phyloP scores from a whole-genome alignment of 2,329 filamentous ascomycete genomes.

The Atkinsonella hypoxylon region DNA sequence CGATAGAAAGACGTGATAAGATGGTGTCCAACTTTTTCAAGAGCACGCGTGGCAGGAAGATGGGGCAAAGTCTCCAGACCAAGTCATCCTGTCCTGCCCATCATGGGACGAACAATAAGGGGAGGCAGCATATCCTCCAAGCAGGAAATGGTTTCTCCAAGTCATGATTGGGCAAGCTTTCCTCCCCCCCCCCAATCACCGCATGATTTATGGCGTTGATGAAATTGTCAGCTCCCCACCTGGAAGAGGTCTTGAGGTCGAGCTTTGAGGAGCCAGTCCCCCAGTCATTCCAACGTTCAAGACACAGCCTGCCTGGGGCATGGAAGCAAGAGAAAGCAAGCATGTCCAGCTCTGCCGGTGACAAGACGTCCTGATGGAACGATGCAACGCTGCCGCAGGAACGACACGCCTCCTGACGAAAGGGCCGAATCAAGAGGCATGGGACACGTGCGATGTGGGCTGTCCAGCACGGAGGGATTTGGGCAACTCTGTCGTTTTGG shows the following conservation, averaged over 20 bases:
- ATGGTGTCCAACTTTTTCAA: not conserved
- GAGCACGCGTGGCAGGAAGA: not conserved
- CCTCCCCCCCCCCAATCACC: no score
- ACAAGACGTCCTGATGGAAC: not conserved
- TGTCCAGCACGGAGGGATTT: not conserved
- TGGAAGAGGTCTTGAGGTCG: no score
- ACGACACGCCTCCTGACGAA: constrained; percentile 8
- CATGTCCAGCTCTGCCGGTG: not conserved
- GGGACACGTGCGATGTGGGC: constrained; percentile 2
- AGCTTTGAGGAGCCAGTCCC: not conserved
- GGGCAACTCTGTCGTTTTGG: not conserved
- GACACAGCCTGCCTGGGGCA: not conserved
- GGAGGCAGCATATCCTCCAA: not conserved
- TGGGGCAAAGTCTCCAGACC: not conserved
- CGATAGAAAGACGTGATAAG: not conserved
- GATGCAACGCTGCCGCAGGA: constrained; percentile 5
- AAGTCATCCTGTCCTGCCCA: not conserved
- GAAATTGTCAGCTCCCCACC: no score
- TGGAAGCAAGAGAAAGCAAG: not conserved
- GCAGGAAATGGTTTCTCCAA: not conserved
- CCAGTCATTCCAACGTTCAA: not conserved
- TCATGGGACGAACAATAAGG: not conserved
- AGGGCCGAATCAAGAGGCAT: constrained; percentile 8
- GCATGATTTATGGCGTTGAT: no score
- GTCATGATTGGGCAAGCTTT: not conserved